Percentiles rank a stretch among this genome's conserved stretches.
Conservation (phyloP, 495 filamentous ascomycete species). For the Endocarpon pusillum region DNA sequence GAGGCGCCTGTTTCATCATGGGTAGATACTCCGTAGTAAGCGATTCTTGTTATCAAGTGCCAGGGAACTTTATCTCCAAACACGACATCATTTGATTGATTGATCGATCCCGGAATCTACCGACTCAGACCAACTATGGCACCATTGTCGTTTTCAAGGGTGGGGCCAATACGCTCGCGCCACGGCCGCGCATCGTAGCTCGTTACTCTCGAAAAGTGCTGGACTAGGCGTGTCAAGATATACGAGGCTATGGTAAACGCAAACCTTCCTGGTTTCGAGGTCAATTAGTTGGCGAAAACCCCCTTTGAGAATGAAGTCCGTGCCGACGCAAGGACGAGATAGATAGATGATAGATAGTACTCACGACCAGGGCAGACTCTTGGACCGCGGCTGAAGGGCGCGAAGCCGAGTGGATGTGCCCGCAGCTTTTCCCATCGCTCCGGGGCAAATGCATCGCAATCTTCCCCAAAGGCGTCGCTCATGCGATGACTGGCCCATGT, state of each 20-base stretch:
- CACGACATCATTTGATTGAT: no score
- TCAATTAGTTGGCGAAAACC: no score
- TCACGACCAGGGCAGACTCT: constrained; percentile 13
- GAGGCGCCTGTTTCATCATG: no score
- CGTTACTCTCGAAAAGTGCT: constrained; percentile 6
- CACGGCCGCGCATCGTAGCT: constrained; percentile 6
- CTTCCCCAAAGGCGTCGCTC: constrained; percentile 19
- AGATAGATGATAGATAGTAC: constrained; percentile 1
- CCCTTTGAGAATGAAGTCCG: no score
- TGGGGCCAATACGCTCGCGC: constrained; percentile 10
- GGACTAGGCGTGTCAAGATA: constrained; percentile 8
- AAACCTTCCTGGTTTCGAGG: constrained; percentile 9
- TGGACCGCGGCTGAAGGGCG: constrained; percentile 13
- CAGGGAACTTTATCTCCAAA: no score
- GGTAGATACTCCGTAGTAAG: no score
- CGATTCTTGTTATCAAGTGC: no score
- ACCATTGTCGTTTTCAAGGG: constrained; percentile 12
- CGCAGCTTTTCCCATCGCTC: constrained; percentile 17
- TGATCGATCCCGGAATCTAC: no score
- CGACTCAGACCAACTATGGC: no score
- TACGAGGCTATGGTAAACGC: constrained; percentile 8
- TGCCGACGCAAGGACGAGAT: no score
- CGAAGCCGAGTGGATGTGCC: constrained; percentile 7
- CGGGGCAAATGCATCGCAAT: constrained; percentile 19
- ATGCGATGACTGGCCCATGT: constrained; percentile 25